A percentile compares a stretch with the other conserved stretches of the same genome.
Evolutionary conservation across 306 rosid genomes (phyloP).

Genomic region (Nissolia schottii): DNA sequence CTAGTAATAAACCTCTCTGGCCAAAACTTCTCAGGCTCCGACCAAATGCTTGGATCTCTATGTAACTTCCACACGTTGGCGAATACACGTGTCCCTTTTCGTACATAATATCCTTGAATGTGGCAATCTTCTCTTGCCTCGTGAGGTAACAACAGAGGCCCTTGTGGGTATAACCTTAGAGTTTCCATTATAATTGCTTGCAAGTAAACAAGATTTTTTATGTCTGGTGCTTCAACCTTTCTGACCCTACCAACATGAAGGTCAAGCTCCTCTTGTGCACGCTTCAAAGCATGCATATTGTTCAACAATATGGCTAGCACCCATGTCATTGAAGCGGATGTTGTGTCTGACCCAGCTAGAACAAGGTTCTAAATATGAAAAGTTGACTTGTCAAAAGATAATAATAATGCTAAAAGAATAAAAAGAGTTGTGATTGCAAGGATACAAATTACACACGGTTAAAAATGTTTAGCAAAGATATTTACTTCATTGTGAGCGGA

Average conservation of each 20-base stretch:
- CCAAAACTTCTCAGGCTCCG: conserved; percentile 35
- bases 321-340: conserved; percentile 51
- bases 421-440: too few species aligned
- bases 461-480: too few species aligned
- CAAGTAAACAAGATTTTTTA: conserved; percentile 37
- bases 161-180: conserved; percentile 45
- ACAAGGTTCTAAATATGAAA: conserved; percentile 34
- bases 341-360: conserved; percentile 49
- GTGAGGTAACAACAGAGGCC: conserved; percentile 46
- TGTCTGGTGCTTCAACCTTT: conserved; percentile 38
- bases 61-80: conserved; percentile 59
- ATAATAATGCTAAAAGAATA: background rate
- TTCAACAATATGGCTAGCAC: conserved; percentile 34
- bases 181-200: conserved; percentile 58
- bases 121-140: conserved; percentile 47
- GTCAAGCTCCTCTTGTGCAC: conserved; percentile 51
- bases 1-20: conserved; percentile 45
- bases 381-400: background rate
- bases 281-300: conserved; percentile 30
- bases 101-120: conserved; percentile 30
- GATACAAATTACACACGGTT: background rate
- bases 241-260: conserved; percentile 33
- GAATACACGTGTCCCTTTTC: conserved; percentile 45
- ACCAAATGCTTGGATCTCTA: conserved; percentile 53
- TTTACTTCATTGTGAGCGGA: too few species aligned